phyloP scores from a whole-genome alignment of 192 early-diverging fungal species.

The Dissophora globulifera region DNA sequence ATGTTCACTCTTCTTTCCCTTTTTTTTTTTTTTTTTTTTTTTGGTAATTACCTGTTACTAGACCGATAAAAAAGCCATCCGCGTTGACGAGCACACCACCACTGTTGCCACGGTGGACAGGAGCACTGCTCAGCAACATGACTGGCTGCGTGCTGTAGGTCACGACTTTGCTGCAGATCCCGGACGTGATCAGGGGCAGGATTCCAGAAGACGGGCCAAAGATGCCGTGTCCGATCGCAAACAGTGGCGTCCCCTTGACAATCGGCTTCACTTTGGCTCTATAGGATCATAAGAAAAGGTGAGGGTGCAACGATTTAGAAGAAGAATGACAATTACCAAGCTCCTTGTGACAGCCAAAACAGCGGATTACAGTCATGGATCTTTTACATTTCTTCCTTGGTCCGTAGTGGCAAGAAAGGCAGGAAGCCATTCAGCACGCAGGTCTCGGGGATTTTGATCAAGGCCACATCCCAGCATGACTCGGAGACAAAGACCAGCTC shows the following conservation, averaged over 20 bases:
- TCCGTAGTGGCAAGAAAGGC: conserved; percentile 34
- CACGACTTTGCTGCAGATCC: conserved; percentile 45
- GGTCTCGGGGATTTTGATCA: conserved; percentile 52
- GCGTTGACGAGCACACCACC: conserved; percentile 51
- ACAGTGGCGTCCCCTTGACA: conserved; percentile 39
- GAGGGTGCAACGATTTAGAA: not conserved
- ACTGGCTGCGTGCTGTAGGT: conserved; percentile 29
- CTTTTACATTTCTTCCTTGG: conserved; percentile 30
- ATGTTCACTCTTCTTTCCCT: too few species aligned
- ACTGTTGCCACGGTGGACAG: conserved; percentile 54
- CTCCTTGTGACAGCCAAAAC: too few species aligned
- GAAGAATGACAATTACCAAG: too few species aligned
- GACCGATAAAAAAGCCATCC: conserved; percentile 35
- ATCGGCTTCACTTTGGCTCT: conserved; percentile 29
- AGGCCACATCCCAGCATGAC: conserved; percentile 53
- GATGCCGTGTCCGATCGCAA: conserved; percentile 54
- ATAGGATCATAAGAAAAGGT: not conserved
- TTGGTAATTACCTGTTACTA: conserved; percentile 35
- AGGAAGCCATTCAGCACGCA: conserved; percentile 42
- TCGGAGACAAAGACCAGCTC: conserved; percentile 48
- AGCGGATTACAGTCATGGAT: too few species aligned
- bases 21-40: conserved; percentile 51
- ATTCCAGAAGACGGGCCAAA: conserved; percentile 51
- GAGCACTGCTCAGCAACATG: conserved; percentile 46
- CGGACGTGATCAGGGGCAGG: conserved; percentile 46